Percentiles rank a stretch among this genome's conserved stretches.
These are phyloP conservation scores for Penicillium sp. DNA, from an alignment of 2,329 filamentous ascomycete species.

Conservation along the genomic window DNA sequence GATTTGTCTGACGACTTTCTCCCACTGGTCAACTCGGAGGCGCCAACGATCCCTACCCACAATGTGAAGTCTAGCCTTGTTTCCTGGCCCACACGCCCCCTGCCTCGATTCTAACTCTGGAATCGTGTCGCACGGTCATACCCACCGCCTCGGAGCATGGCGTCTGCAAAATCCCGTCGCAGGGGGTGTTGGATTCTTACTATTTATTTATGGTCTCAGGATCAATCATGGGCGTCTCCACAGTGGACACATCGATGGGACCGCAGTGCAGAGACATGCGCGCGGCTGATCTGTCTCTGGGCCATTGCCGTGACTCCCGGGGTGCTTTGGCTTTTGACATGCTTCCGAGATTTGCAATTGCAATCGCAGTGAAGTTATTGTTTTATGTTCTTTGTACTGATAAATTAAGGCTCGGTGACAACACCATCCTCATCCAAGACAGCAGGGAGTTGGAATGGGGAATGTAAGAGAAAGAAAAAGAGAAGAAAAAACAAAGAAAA, in stretches of 20 bases:
- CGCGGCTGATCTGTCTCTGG: constrained; percentile 16
- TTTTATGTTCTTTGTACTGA: not conserved
- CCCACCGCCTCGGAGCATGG: constrained; percentile 8
- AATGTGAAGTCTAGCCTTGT: not conserved
- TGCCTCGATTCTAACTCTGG: constrained; percentile 3
- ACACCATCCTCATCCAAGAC: not conserved
- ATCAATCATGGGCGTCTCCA: constrained; percentile 12
- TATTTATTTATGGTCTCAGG: constrained; percentile 3
- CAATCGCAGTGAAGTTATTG: not conserved
- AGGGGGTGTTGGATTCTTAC: not conserved
- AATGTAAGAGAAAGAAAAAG: not conserved
- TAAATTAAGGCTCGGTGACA: not conserved
- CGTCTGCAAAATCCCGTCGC: constrained; percentile 9
- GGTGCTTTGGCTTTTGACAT: constrained; percentile 3
- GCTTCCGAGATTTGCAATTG: not conserved
- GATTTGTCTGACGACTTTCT: not conserved
- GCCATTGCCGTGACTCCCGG: constrained; percentile 2
- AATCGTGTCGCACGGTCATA: constrained; percentile 8
- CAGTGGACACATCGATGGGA: constrained; percentile 7
- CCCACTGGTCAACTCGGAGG: not conserved
- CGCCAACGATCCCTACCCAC: not conserved
- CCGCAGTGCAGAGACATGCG: constrained; percentile 12
- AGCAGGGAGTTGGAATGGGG: not conserved
- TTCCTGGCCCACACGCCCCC: not conserved
- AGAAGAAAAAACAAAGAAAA: not conserved